These are phyloP conservation scores for Primulina huaijiensis DNA, from an alignment of 257 asterid genomes.

Conservation along the genomic window DNA sequence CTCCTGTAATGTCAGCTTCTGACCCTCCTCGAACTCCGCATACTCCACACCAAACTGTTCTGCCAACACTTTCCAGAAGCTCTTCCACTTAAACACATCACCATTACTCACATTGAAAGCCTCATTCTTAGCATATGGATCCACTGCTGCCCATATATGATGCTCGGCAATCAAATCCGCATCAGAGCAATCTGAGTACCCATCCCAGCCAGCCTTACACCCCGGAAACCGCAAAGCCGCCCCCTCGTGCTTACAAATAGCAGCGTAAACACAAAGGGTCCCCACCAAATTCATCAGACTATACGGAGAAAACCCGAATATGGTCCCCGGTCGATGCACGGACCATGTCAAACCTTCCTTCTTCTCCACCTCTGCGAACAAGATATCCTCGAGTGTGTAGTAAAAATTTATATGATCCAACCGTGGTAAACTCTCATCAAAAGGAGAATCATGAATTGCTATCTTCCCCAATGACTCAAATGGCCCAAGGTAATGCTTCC, in stretches of 20 bases:
- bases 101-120: conserved; percentile 90
- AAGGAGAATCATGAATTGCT: conserved; percentile 59
- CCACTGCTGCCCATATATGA: conserved; percentile 92
- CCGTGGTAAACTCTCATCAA: conserved; percentile 69
- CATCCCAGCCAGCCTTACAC: conserved; percentile 64
- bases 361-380: conserved; percentile 59
- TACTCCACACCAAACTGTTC: conserved; percentile 74
- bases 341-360: conserved; percentile 82
- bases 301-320: conserved; percentile 76
- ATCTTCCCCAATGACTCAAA: conserved; percentile 46
- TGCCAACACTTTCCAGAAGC: conserved; percentile 81
- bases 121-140: conserved; percentile 87
- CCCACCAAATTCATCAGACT: conserved; percentile 84
- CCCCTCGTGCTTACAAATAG: conserved; percentile 85
- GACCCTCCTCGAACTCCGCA: conserved; percentile 58
- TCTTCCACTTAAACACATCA: conserved; percentile 91
- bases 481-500: conserved; percentile 79
- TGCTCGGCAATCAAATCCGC: conserved; percentile 94
- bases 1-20: conserved; percentile 42
- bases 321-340: conserved; percentile 70
- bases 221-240: conserved; percentile 72
- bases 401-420: conserved; percentile 56
- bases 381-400: conserved; percentile 65
- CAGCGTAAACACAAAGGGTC: conserved; percentile 75
- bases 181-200: conserved; percentile 71